Percentiles rank a stretch among this genome's conserved stretches.
These are phyloP conservation scores for Podaxis sp. DNA, from an alignment of 768 basidiomycete species.

Conservation along the genomic window DNA sequence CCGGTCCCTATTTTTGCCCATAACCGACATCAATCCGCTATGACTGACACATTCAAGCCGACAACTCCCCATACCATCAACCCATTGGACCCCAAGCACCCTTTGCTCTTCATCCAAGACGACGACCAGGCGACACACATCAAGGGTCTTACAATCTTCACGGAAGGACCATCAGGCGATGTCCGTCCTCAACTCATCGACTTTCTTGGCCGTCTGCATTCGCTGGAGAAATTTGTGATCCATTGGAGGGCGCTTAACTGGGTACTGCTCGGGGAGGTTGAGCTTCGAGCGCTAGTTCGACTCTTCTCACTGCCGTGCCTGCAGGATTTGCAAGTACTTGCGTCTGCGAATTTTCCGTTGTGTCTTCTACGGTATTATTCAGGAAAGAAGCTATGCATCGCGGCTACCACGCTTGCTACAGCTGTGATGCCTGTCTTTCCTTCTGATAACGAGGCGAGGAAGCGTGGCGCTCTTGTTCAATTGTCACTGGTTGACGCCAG, in stretches of 20 bases:
- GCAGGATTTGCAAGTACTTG: background rate
- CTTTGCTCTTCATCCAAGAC: conserved; percentile 6
- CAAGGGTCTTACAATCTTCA: conserved; percentile 5
- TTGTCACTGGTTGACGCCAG: background rate
- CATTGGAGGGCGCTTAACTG: conserved; percentile 9
- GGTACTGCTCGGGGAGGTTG: background rate
- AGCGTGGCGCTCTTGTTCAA: conserved; percentile 1
- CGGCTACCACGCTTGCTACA: background rate
- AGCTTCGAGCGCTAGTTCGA: background rate
- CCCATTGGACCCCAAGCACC: conserved; percentile 3
- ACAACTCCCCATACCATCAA: conserved; percentile 2
- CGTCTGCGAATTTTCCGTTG: conserved; percentile 4
- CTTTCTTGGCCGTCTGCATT: conserved; percentile 4
- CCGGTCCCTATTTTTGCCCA: conserved; percentile 1
- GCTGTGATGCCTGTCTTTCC: conserved; percentile 5
- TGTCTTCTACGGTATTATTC: conserved; percentile 2
- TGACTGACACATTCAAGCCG: conserved; percentile 1
- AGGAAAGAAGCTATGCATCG: conserved; percentile 1
- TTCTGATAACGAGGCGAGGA: background rate
- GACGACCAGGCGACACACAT: background rate
- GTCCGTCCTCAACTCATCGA: background rate
- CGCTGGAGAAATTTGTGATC: conserved; percentile 4
- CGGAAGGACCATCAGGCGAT: background rate
- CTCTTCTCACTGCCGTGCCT: conserved; percentile 9
- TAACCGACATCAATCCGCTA: conserved; percentile 1